These are phyloP conservation scores for Calonectria pseudoturangicola DNA, from an alignment of 2,329 filamentous ascomycete species.

Conservation along the genomic window DNA sequence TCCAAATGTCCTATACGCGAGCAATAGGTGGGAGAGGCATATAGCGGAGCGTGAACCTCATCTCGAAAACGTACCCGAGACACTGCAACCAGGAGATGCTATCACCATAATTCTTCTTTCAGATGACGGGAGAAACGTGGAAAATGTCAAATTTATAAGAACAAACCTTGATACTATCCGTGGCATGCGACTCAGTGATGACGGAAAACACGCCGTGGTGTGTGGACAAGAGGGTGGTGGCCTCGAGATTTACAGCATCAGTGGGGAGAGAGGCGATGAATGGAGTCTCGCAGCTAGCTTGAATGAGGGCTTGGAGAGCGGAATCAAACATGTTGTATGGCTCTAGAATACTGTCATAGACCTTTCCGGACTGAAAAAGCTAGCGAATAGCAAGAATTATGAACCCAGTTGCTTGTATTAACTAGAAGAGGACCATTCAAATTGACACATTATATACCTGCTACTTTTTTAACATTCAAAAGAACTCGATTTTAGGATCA, in stretches of 20 bases:
- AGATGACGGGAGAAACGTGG: neutral
- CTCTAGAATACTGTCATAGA: neutral
- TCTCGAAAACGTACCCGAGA: neutral
- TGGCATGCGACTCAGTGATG: neutral
- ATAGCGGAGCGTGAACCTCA: neutral
- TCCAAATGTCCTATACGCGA: neutral
- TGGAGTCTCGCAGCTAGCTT: neutral
- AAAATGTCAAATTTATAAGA: neutral
- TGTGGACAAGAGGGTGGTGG: neutral
- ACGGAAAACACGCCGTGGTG: neutral
- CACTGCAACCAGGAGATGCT: neutral
- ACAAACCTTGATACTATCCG: neutral
- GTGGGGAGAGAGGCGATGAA: neutral
- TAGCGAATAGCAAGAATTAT: too few species aligned
- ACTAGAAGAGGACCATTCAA: too few species aligned
- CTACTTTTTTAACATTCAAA: too few species aligned
- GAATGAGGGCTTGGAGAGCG: neutral
- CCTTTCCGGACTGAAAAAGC: neutral
- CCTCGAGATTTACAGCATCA: neutral
- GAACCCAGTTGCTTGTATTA: too few species aligned
- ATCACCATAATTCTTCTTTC: neutral
- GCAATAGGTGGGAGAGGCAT: neutral
- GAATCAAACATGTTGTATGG: constrained; percentile 2
- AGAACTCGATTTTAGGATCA: too few species aligned
- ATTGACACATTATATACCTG: too few species aligned